A percentile compares a stretch with the other conserved stretches of the same genome.
These are phyloP conservation scores for Priceomyces castillae DNA, from an alignment of 805 yeast genomes.

Conservation along the genomic window DNA sequence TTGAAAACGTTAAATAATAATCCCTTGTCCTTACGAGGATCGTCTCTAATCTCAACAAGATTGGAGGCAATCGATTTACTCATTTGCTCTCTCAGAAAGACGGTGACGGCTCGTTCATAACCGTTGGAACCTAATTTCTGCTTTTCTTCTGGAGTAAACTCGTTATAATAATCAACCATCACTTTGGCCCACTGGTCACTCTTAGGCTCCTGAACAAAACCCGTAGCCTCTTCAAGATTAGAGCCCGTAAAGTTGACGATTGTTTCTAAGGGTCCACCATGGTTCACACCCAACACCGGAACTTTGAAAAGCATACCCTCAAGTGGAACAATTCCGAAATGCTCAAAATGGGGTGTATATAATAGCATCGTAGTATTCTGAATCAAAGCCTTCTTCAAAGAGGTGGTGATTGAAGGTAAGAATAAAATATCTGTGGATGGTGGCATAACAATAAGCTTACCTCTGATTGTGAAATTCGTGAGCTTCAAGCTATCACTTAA, in stretches of 20 bases:
- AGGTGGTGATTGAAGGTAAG: conserved; percentile 73
- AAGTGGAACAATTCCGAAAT: conserved; percentile 96
- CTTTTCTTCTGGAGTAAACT: conserved; percentile 19
- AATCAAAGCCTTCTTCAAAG: conserved; percentile 61
- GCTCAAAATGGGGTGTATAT: conserved; percentile 91
- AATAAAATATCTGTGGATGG: conserved; percentile 56
- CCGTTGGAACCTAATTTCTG: conserved; percentile 35
- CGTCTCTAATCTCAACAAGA: conserved; percentile 8
- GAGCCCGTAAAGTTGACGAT: conserved; percentile 36
- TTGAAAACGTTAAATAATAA: conserved; percentile 10
- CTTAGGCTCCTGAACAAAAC: conserved; percentile 54
- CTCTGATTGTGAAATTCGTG: conserved; percentile 43
- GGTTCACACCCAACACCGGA: conserved; percentile 81
- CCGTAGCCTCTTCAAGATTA: conserved; percentile 49
- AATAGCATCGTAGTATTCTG: conserved; percentile 56
- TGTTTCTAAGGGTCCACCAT: conserved; percentile 93
- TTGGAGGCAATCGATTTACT: conserved; percentile 27
- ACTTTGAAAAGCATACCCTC: conserved; percentile 87
- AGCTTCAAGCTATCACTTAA: conserved; percentile 48
- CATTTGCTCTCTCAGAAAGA: conserved; percentile 48
- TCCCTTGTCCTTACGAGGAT: conserved; percentile 11
- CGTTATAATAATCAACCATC: conserved; percentile 37
- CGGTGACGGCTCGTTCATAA: conserved; percentile 29
- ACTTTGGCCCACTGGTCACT: conserved; percentile 54
- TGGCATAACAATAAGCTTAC: conserved; percentile 34